Percentiles rank a stretch among this genome's conserved stretches.
Conservation (phyloP, 306 rosid genomes). For the Ammopiptanthus mongolicus region DNA sequence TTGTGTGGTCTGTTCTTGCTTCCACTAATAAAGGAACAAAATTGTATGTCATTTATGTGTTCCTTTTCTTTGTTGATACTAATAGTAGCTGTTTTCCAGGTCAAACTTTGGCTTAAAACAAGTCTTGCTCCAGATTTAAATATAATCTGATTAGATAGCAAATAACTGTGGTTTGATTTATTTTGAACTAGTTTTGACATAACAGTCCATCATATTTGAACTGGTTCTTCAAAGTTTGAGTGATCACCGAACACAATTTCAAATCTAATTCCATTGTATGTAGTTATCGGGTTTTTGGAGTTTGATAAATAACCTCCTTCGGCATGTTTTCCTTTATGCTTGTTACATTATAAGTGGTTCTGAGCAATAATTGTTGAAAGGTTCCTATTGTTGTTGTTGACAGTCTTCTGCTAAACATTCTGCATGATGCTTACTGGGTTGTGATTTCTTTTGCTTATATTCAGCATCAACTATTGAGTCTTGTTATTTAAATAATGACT, state of each 20-base stretch:
- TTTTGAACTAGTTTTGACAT: too few relatives aligned
- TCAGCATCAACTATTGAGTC: background rate
- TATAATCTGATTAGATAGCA: too few relatives aligned
- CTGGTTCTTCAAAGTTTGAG: too few relatives aligned
- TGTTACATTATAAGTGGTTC: background rate
- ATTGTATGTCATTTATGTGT: background rate
- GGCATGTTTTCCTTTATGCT: too few relatives aligned
- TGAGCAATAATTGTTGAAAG: slow-evolving; percentile 13
- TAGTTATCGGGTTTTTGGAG: too few relatives aligned
- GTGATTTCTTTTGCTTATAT: background rate
- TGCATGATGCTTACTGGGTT: background rate
- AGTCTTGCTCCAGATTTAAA: slow-evolving; percentile 99
- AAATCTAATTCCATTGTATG: too few relatives aligned
- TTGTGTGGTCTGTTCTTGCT: too few relatives aligned
- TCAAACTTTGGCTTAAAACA: slow-evolving; percentile 84
- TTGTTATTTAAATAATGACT: background rate
- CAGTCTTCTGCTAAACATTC: background rate
- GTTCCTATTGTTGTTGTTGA: slow-evolving; percentile 70
- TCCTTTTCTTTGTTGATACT: background rate
- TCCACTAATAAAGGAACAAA: background rate
- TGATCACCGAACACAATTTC: too few relatives aligned
- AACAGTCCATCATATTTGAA: too few relatives aligned
- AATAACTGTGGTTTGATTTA: too few relatives aligned
- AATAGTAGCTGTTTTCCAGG: slow-evolving; percentile 38
- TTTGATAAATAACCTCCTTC: too few relatives aligned